These are phyloP conservation scores for Citrus australasica DNA, from an alignment of 345 rosid genomes.

Conservation along the genomic window DNA sequence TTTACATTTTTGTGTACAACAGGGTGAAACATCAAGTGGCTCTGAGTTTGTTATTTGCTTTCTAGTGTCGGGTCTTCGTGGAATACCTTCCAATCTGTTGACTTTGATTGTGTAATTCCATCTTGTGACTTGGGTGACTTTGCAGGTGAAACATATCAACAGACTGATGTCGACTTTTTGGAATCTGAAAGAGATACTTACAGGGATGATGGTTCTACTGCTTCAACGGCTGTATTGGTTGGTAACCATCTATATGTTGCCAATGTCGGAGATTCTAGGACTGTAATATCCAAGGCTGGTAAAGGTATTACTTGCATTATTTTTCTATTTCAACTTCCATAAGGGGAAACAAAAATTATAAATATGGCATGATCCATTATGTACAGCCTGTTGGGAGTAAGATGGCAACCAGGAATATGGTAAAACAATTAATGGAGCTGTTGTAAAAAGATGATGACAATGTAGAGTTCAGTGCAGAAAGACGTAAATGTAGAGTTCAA, in stretches of 20 bases:
- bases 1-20: slow-evolving; percentile 4
- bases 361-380: background rate
- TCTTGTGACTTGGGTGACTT: slow-evolving; percentile 10
- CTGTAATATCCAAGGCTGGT: slow-evolving; percentile 88
- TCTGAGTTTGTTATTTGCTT: slow-evolving; percentile 1
- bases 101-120: slow-evolving; percentile 5
- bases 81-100: background rate
- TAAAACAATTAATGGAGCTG: background rate
- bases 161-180: slow-evolving; percentile 82
- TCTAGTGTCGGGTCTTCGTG: slow-evolving; percentile 5
- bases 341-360: background rate
- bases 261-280: slow-evolving; percentile 97
- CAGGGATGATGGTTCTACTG: slow-evolving; percentile 98
- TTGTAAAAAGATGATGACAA: background rate
- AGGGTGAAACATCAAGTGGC: slow-evolving; percentile 5
- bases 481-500: background rate
- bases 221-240: slow-evolving; percentile 90
- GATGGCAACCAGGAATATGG: background rate
- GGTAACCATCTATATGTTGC: slow-evolving; percentile 95
- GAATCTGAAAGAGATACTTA: slow-evolving; percentile 74
- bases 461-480: background rate
- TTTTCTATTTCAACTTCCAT: background rate
- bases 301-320: slow-evolving; percentile 46
- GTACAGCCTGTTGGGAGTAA: background rate
- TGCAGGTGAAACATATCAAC: slow-evolving; percentile 88